These are phyloP conservation scores for Stemphylium vesicarium DNA, from an alignment of 2,329 filamentous ascomycete species.

Conservation along the genomic window DNA sequence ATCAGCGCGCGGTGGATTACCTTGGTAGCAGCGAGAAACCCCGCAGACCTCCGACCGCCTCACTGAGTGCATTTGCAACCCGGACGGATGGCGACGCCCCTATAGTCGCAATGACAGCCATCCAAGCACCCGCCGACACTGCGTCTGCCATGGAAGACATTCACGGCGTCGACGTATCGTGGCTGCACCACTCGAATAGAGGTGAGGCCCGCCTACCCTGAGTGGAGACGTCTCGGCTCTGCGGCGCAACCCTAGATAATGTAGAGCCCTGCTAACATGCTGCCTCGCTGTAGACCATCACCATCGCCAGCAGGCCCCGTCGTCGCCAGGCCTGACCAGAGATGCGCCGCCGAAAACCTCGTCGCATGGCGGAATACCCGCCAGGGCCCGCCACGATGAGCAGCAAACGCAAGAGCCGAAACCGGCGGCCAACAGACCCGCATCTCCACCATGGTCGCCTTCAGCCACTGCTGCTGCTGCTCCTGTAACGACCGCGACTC, in stretches of 20 bases:
- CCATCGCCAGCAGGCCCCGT: constrained; percentile 46
- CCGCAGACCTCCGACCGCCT: constrained; percentile 37
- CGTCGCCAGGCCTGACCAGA: constrained; percentile 43
- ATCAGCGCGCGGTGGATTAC: constrained; percentile 30
- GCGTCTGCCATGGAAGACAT: constrained; percentile 72
- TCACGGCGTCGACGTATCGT: constrained; percentile 85
- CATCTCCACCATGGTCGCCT: constrained; percentile 29
- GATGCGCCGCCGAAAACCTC: constrained; percentile 47
- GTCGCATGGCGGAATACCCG: constrained; percentile 39
- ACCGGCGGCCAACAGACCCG: constrained; percentile 34
- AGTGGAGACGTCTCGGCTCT: constrained; percentile 26
- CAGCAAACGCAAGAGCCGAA: constrained; percentile 21
- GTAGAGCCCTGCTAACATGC: constrained; percentile 27
- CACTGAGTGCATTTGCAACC: constrained; percentile 18
- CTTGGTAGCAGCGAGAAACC: constrained; percentile 21
- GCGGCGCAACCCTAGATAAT: constrained; percentile 17
- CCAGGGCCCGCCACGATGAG: constrained; percentile 22
- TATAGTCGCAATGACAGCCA: constrained; percentile 32
- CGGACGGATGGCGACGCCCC: constrained; percentile 35
- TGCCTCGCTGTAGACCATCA: constrained; percentile 38
- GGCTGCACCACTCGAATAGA: constrained; percentile 86
- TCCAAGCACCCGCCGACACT: constrained; percentile 26
- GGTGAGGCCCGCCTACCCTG: constrained; percentile 61
- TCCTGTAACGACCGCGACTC: constrained; percentile 18
- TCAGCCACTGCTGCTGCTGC: constrained; percentile 24